A percentile compares a stretch with the other conserved stretches of the same genome.
Conservation (phyloP, 108 stramenopile species). For the Pseudonitzschia pungens region DNA sequence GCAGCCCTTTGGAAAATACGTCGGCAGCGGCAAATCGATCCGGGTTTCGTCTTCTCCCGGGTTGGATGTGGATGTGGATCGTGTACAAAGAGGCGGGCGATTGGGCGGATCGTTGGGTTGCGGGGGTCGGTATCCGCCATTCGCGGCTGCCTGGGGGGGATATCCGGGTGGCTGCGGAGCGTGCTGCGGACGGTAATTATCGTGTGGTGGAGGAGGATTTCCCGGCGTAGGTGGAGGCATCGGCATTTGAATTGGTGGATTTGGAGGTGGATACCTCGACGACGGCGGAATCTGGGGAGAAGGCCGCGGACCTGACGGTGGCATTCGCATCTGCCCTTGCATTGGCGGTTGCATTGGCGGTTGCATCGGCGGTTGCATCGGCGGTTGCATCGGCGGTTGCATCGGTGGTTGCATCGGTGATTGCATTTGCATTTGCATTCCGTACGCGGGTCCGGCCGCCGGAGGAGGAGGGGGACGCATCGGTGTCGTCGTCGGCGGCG, state of each 20-base stretch:
- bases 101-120: background rate
- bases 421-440: background rate
- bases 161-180: background rate
- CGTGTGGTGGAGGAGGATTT: background rate
- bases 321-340: no score
- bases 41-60: conserved; percentile 5
- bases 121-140: background rate
- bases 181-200: background rate
- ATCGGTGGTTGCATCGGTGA: no score
- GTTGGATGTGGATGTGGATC: background rate
- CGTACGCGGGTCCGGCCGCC: background rate
- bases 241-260: background rate
- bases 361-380: no score
- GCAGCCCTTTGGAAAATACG: conserved; percentile 34
- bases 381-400: no score
- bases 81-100: conserved; percentile 21
- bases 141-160: background rate
- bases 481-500: no score
- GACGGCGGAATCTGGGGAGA: background rate
- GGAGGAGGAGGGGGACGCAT: conserved; percentile 3
- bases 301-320: no score
- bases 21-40: conserved; percentile 1
- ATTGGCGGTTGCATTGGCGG: background rate
- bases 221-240: conserved; percentile 11
- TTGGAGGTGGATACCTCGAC: conserved; percentile 13